Percentiles rank a stretch among this genome's conserved stretches.
Evolutionary conservation across 768 basidiomycete species (phyloP).

Genomic region (Lentinula detonsa): DNA sequence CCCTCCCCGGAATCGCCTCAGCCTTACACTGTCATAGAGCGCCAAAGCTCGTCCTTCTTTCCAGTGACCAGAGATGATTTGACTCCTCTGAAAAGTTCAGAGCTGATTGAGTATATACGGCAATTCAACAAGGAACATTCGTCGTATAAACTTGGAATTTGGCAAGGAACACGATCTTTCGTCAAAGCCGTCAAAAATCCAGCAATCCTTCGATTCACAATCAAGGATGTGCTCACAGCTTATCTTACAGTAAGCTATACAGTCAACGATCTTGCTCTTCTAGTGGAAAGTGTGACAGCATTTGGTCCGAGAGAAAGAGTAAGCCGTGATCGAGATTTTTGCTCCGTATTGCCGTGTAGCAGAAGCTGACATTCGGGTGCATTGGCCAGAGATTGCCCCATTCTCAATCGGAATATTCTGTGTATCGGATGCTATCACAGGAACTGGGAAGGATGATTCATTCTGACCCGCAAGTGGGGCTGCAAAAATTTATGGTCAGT

Average conservation of each 20-base stretch:
- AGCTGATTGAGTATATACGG: conserved; percentile 48
- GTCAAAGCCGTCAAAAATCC: conserved; percentile 20
- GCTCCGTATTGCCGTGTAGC: not conserved
- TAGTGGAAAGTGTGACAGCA: conserved; percentile 59
- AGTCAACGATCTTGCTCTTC: conserved; percentile 24
- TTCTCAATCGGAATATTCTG: conserved; percentile 60
- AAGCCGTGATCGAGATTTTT: conserved; percentile 10
- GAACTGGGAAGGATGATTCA: conserved; percentile 58
- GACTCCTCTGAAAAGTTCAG: conserved; percentile 34
- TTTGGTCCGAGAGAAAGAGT: conserved; percentile 75
- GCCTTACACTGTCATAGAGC: conserved; percentile 43
- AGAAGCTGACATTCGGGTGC: conserved; percentile 2
- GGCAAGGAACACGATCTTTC: conserved; percentile 30
- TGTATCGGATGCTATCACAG: conserved; percentile 62
- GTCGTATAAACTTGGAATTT: conserved; percentile 45
- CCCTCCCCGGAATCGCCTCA: conserved; percentile 57
- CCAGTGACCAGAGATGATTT: conserved; percentile 30
- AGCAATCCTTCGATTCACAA: conserved; percentile 48
- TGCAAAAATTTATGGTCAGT: conserved; percentile 49
- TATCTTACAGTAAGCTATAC: conserved; percentile 49
- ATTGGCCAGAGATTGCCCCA: conserved; percentile 54
- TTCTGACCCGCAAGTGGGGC: conserved; percentile 41
- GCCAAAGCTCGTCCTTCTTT: conserved; percentile 33
- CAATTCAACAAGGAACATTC: conserved; percentile 45
- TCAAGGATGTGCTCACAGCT: conserved; percentile 60